Base-by-base conservation (phyloP, 768 basidiomycete species). In the Cystofilobasidium bisporidii region DNA sequence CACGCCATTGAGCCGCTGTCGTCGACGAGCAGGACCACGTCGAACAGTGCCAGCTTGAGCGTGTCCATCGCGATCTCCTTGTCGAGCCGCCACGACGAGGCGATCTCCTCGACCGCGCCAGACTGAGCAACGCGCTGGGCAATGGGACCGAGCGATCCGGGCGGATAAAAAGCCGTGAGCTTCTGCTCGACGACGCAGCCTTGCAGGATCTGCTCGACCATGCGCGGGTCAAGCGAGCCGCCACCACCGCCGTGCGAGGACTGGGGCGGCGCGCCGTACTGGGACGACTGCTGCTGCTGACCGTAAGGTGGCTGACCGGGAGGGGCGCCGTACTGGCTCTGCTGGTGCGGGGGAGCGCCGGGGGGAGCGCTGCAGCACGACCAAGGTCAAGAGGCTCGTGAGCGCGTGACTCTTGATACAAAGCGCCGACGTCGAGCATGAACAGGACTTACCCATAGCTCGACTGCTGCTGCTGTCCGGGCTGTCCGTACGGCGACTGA, bases 81-180 rank as follows among this genome's bases (percentile, higher is more conserved):
- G 41, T 60, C 59, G 53, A 68, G 41, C 26, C 20, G 32, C 79
- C 79, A 79, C 57, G 77, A 74, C 3, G 69, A 20, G 26, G 78
- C 78, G 65, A 80, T 73, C 61, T 71, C 72, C 20, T 72, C 66
- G 24, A 80, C 69, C 0, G 76, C 76, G 41, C 79, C 79, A 1
- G 74, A 74, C 14, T 71, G 69, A 1, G 77, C 77, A 63, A 80
- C 77, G 59, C 72, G 72, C 61, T 76, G 72, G 0, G 79, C 79
- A 70, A 80, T 77, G 18, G 70, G 72, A 48, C 78, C 76, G 58
- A 80, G 74, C 1, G 72, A 73, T 0, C 78, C 78, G 0, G 76
- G 77, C 28, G 79, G 78, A 72, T 76, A 80, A 73, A 80, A 79
- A 5, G 77, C 74, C 53, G 71, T 70, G 60, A 80, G 64, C 36